Conservation (phyloP, 495 filamentous ascomycete genomes). For the Melanomma pulvis-pyrius region DNA sequence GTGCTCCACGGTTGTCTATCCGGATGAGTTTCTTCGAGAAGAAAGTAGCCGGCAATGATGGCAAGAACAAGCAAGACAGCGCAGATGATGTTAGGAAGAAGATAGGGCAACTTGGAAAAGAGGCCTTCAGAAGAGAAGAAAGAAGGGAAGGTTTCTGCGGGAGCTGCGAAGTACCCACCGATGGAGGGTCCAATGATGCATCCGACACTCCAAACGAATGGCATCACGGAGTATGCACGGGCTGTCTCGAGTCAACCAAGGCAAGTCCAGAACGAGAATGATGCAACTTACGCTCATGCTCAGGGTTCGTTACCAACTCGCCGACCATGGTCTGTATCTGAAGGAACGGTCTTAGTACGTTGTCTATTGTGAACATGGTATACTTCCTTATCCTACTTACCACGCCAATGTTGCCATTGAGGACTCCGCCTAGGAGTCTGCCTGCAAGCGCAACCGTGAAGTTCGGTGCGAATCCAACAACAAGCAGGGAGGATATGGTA, state of each 20-base stretch:
- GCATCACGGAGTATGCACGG: slow-evolving; percentile 80
- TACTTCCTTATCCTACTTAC: slow-evolving; percentile 57
- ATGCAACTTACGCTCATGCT: slow-evolving; percentile 73
- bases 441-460: slow-evolving; percentile 77
- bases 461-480: slow-evolving; percentile 81
- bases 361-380: neutral
- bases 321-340: slow-evolving; percentile 87
- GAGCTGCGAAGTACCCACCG: slow-evolving; percentile 76
- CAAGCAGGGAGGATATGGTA: slow-evolving; percentile 74
- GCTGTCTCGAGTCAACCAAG: slow-evolving; percentile 52
- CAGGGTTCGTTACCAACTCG: slow-evolving; percentile 74
- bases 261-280: neutral
- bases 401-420: slow-evolving; percentile 88
- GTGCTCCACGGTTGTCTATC: slow-evolving; percentile 68
- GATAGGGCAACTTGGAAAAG: slow-evolving; percentile 78
- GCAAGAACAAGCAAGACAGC: slow-evolving; percentile 70
- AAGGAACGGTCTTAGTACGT: neutral
- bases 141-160: slow-evolving; percentile 67
- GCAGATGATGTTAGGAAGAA: slow-evolving; percentile 80
- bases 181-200: slow-evolving; percentile 83
- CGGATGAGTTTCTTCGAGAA: slow-evolving; percentile 79
- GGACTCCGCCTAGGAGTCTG: slow-evolving; percentile 72
- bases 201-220: slow-evolving; percentile 85
- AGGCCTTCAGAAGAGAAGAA: slow-evolving; percentile 63
- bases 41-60: slow-evolving; percentile 71